Percentiles rank a stretch among this genome's conserved stretches.
Conservation (phyloP, 1,284 basidiomycete species). For the Coniferiporia sulphurascens region DNA sequence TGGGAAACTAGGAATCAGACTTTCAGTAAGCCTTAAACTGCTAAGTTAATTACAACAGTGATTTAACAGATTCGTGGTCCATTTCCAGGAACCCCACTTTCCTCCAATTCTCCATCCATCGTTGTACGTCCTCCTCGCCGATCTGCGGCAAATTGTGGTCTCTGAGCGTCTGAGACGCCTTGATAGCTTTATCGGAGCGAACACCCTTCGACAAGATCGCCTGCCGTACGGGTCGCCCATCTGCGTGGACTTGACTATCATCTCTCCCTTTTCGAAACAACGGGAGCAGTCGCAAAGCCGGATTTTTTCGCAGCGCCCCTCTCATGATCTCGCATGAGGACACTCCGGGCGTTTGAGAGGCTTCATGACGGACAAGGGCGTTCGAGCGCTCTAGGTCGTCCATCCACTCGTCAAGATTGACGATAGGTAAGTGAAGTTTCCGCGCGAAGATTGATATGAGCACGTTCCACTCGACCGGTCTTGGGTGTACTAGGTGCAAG, state of each 20-base stretch:
- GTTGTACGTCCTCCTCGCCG: not conserved
- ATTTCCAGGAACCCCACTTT: not conserved
- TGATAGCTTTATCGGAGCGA: slow-evolving; percentile 1
- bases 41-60: not conserved
- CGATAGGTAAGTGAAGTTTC: slow-evolving; percentile 3
- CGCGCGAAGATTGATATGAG: slow-evolving; percentile 6
- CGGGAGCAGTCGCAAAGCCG: slow-evolving; percentile 13
- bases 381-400: not conserved
- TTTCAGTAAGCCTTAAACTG: too few species aligned
- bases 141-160: slow-evolving; percentile 1
- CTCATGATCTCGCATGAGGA: not conserved
- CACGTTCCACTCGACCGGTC: not conserved
- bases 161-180: slow-evolving; percentile 3
- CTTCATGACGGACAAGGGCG: not conserved
- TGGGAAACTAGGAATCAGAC: too few species aligned
- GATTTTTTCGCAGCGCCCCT: not conserved
- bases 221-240: not conserved
- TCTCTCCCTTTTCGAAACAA: slow-evolving; percentile 9
- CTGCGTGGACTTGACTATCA: not conserved
- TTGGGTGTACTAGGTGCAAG: slow-evolving; percentile 28
- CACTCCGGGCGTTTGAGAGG: not conserved
- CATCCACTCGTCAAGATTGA: slow-evolving; percentile 10
- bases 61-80: not conserved
- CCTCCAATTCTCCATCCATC: not conserved
- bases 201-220: not conserved